Base-by-base conservation (phyloP, 345 rosid genomes). In the Murraya paniculata region DNA sequence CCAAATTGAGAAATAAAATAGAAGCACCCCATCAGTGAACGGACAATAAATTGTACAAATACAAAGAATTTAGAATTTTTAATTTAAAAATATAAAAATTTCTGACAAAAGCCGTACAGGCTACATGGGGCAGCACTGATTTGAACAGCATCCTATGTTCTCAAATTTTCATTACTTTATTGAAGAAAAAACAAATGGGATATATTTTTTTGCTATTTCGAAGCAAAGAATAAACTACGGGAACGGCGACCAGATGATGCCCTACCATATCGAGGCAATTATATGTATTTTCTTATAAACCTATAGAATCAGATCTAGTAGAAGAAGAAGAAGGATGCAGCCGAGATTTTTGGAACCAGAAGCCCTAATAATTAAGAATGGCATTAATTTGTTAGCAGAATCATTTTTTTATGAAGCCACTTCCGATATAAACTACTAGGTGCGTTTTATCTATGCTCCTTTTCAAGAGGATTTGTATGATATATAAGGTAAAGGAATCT, bases 81-180 rank as follows among this genome's bases (percentile, higher is more conserved):
- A 14, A 45, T 55, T 62, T 76, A 45, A 73, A 38, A 35, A 68
- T 48, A 30, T 21, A 71, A 59, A 60, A 31, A 55, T 25, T 61
- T 83, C 87, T 82, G 87, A 82, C 83, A 85, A 35, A 31, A 45
- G 64, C 80, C 83, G 88, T 86, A 78, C 87, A 83, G 84, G 79
- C 86, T 82, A 82, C 77, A 80, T 76, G 80, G 83, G 77, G 78
- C 81, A 80, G 81, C 88, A 80, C 85, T 80, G 87, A 88, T 78
- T 61, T 77, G 86, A 89, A 84, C 89, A 83, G 94, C 82, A 87
- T 82, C 90, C 92, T 81, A 87, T 86, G 91, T 79, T 77, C 75
- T 81, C 64, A 64, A 33, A 35, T 55, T 66, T 82, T 82, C 65
- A 30, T 33, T 25, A 71, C 71, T 45, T 53, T 35, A 38, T 76